A percentile compares a stretch with the other conserved stretches of the same genome.
Conservation (phyloP, 1,139 yeast genomes). For the Kluyveromyces marxianus region DNA sequence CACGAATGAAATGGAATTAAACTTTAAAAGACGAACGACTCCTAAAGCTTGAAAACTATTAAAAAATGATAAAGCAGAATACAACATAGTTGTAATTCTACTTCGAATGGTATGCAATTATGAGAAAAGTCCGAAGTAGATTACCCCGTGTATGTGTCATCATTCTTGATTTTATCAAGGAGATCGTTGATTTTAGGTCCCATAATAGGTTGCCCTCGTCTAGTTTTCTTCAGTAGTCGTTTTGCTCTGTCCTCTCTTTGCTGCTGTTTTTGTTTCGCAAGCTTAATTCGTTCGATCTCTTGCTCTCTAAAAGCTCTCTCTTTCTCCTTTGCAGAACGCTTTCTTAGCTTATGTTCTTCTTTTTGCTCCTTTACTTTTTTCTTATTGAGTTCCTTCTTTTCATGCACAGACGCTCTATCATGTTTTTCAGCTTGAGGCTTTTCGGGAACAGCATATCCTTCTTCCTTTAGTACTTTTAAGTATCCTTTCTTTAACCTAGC, state of each 20-base stretch:
- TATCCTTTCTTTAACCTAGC: constrained; percentile 80
- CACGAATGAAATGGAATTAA: neutral
- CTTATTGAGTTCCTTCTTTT: constrained; percentile 17
- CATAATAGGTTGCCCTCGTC: constrained; percentile 81
- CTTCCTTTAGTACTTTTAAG: constrained; percentile 69
- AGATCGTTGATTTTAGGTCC: constrained; percentile 79
- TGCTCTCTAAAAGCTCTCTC: constrained; percentile 31
- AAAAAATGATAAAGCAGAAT: neutral
- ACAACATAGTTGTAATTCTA: neutral
- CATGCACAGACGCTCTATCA: constrained; percentile 16
- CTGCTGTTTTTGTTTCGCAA: constrained; percentile 26
- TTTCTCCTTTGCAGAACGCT: constrained; percentile 34
- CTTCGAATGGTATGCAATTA: neutral
- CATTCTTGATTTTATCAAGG: constrained; percentile 65
- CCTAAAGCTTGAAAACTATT: neutral
- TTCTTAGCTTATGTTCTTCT: constrained; percentile 39
- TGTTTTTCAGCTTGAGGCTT: constrained; percentile 22
- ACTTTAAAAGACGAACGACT: neutral
- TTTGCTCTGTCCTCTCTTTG: constrained; percentile 44
- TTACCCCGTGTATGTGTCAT: constrained; percentile 30
- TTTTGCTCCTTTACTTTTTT: constrained; percentile 33
- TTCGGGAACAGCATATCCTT: constrained; percentile 48
- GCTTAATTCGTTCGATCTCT: constrained; percentile 24
- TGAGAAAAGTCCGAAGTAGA: neutral
- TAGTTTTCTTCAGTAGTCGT: constrained; percentile 51